phyloP scores from a whole-genome alignment of 2,329 filamentous ascomycete genomes.

The Exophiala bonariae region DNA sequence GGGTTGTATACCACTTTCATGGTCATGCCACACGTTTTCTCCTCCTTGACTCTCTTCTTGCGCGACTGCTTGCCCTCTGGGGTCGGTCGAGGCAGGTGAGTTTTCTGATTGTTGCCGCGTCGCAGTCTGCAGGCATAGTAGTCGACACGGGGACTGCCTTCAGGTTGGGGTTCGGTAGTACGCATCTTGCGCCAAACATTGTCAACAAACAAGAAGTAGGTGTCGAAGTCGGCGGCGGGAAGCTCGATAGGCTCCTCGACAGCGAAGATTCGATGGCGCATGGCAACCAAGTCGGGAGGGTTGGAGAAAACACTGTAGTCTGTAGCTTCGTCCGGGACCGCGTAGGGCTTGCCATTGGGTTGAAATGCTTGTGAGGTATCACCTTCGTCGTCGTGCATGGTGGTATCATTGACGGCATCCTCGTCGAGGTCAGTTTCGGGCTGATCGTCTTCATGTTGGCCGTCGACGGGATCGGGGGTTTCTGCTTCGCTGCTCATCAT shows the following conservation, averaged over 20 bases:
- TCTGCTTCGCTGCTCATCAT: slow-evolving; percentile 21
- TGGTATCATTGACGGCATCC: slow-evolving; percentile 11
- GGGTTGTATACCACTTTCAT: slow-evolving; percentile 48
- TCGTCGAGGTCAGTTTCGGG: slow-evolving; percentile 17
- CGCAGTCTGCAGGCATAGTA: slow-evolving; percentile 50
- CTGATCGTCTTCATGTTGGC: slow-evolving; percentile 17
- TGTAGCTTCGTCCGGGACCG: slow-evolving; percentile 15
- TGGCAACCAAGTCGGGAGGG: slow-evolving; percentile 43
- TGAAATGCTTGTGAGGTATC: slow-evolving; percentile 9
- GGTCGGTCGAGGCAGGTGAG: slow-evolving; percentile 39
- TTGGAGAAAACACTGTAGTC: slow-evolving; percentile 39
- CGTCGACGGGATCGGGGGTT: slow-evolving; percentile 16
- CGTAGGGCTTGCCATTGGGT: slow-evolving; percentile 16
- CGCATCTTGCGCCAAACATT: slow-evolving; percentile 53
- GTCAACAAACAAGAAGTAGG: slow-evolving; percentile 50
- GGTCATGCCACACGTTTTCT: slow-evolving; percentile 48
- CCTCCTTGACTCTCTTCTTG: slow-evolving; percentile 46
- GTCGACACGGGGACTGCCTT: slow-evolving; percentile 42
- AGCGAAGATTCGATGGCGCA: slow-evolving; percentile 46
- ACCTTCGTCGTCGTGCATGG: slow-evolving; percentile 14
- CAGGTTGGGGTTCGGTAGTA: slow-evolving; percentile 24
- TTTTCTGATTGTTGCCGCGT: slow-evolving; percentile 37
- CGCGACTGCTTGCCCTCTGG: slow-evolving; percentile 47
- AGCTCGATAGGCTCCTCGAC: slow-evolving; percentile 48
- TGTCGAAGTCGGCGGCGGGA: slow-evolving; percentile 46